Conservation (phyloP, 805 yeast species). For the Nakazawaea ernobii region DNA sequence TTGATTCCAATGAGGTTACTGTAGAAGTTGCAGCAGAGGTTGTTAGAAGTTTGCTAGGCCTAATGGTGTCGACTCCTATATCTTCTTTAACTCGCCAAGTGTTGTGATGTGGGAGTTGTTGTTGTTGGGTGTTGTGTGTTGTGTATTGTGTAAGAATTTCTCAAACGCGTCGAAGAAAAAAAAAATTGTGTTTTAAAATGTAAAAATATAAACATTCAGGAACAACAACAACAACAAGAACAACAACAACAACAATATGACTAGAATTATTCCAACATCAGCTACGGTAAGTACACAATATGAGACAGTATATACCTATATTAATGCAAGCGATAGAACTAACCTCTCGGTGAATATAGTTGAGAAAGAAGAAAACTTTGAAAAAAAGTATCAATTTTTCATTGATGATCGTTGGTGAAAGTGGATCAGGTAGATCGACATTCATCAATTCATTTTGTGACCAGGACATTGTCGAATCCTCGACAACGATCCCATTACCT, state of each 20-base stretch:
- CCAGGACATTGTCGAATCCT: slow-evolving; percentile 73
- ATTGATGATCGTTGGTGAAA: slow-evolving; percentile 79
- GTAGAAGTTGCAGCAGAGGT: slow-evolving; percentile 33
- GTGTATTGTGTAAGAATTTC: neutral
- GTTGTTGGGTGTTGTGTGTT: neutral
- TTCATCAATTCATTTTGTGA: slow-evolving; percentile 88
- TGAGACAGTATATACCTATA: too few relatives aligned
- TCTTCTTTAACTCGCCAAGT: too few relatives aligned
- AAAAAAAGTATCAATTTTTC: slow-evolving; percentile 85
- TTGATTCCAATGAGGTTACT: slow-evolving; percentile 29
- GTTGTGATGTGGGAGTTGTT: neutral
- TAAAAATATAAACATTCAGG: neutral
- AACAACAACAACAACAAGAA: neutral
- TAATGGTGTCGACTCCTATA: slow-evolving; percentile 1
- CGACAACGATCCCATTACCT: slow-evolving; percentile 49
- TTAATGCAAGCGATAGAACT: too few relatives aligned
- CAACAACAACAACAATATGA: neutral
- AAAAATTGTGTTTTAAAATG: neutral
- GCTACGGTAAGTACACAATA: slow-evolving; percentile 7
- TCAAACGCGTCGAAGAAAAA: slow-evolving; percentile 1
- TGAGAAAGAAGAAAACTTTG: slow-evolving; percentile 72
- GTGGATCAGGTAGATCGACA: slow-evolving; percentile 88
- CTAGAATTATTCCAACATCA: slow-evolving; percentile 7
- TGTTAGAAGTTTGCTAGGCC: slow-evolving; percentile 6
- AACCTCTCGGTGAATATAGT: slow-evolving; percentile 13